Percentiles rank a stretch among this genome's conserved stretches.
Conservation (phyloP, 768 basidiomycete species). For the Lactarius evosmus region DNA sequence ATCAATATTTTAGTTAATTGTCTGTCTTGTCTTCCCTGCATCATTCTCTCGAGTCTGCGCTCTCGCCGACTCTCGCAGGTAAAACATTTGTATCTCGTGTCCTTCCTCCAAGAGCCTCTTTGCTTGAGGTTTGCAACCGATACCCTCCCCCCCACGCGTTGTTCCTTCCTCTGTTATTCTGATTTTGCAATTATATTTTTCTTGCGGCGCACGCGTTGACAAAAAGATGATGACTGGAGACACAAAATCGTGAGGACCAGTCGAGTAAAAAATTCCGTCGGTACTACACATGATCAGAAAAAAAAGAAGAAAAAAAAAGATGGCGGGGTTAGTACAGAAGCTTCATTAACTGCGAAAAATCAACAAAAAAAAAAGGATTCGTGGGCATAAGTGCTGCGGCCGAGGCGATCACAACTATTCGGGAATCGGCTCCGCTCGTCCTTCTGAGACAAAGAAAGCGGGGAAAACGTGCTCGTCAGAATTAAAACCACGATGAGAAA, state of each 20-base stretch:
- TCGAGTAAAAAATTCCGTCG: background rate
- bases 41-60: too few species aligned
- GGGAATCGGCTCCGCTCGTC: background rate
- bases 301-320: too few species aligned
- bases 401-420: background rate
- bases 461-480: background rate
- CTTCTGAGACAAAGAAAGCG: constrained; percentile 3
- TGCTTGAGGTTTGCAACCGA: too few species aligned
- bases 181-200: background rate
- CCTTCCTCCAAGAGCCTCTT: too few species aligned
- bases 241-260: background rate
- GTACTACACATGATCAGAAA: background rate
- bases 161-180: too few species aligned
- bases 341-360: background rate
- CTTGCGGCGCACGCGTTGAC: background rate
- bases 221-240: background rate
- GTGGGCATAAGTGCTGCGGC: background rate
- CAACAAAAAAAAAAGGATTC: background rate
- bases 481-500: background rate
- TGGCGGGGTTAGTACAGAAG: background rate
- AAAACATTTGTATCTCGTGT: too few species aligned
- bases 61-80: too few species aligned
- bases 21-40: too few species aligned
- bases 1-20: too few species aligned
- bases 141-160: too few species aligned